Percentiles rank a stretch among this genome's conserved stretches.
phyloP scores from a whole-genome alignment of 2,329 filamentous ascomycete species.

The Paecilomyces dactylethromorphus region DNA sequence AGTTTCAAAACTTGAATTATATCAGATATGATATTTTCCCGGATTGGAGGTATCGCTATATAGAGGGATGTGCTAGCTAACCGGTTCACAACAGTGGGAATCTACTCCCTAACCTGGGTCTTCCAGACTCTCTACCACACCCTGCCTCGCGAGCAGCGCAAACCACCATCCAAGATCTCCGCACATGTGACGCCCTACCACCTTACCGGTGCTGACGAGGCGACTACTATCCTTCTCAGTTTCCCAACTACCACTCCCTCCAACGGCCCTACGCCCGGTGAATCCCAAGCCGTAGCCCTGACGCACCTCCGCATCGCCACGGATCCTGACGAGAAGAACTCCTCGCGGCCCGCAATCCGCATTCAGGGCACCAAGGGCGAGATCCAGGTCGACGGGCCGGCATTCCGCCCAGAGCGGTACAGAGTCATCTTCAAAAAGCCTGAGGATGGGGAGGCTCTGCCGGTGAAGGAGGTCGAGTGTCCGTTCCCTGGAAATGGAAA shows the following conservation, averaged over 20 bases:
- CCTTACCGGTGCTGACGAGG: conserved; percentile 69
- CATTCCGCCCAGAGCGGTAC: conserved; percentile 63
- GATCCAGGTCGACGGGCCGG: conserved; percentile 69
- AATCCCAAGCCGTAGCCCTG: conserved; percentile 65
- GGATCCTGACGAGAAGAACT: conserved; percentile 55
- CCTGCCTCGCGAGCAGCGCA: conserved; percentile 57
- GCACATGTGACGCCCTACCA: conserved; percentile 65
- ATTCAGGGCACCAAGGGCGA: conserved; percentile 77
- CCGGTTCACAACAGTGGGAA: conserved; percentile 50
- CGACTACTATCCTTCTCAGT: conserved; percentile 67
- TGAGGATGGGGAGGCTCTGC: conserved; percentile 40
- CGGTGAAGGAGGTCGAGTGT: conserved; percentile 28
- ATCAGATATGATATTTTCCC: not conserved
- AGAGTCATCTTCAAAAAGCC: conserved; percentile 52
- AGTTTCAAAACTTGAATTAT: conserved; percentile 10
- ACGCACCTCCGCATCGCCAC: conserved; percentile 58
- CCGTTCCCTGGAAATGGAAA: conserved; percentile 56
- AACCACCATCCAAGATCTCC: conserved; percentile 58
- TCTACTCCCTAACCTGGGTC: conserved; percentile 85
- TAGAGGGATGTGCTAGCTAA: not conserved
- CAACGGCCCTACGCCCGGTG: conserved; percentile 32
- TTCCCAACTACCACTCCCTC: conserved; percentile 56
- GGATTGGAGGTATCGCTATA: not conserved
- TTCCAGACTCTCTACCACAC: conserved; percentile 85
- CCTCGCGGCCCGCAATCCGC: conserved; percentile 61